phyloP scores from a whole-genome alignment of 768 basidiomycete species.

The Mycena pura region DNA sequence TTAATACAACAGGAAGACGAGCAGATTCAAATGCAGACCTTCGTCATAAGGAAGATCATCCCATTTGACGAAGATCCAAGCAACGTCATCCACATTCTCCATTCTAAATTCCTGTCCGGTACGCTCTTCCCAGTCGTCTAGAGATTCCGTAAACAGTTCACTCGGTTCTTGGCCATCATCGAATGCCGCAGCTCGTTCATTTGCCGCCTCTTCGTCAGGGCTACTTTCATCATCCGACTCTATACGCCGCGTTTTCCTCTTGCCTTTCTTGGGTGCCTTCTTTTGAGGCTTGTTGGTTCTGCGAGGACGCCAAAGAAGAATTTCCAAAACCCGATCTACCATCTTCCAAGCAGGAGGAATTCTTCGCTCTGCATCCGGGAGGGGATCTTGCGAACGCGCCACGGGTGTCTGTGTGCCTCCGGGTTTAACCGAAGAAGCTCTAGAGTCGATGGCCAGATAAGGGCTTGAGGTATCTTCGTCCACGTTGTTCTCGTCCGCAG shows the following conservation, averaged over 20 bases:
- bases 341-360: conserved; percentile 88
- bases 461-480: conserved; percentile 32
- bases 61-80: conserved; percentile 94
- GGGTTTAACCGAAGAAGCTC: conserved; percentile 42
- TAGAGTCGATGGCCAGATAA: conserved; percentile 52
- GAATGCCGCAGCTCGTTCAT: conserved; percentile 50
- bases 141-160: conserved; percentile 56
- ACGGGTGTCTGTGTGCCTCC: conserved; percentile 29
- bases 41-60: conserved; percentile 91
- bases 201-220: conserved; percentile 37
- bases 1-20: conserved; percentile 1
- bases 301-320: conserved; percentile 66
- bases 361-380: conserved; percentile 72
- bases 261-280: conserved; percentile 28
- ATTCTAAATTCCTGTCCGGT: conserved; percentile 47
- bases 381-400: conserved; percentile 44
- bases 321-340: conserved; percentile 89
- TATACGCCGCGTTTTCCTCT: conserved; percentile 31
- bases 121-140: conserved; percentile 66
- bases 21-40: conserved; percentile 54
- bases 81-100: conserved; percentile 64
- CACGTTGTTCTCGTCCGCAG: conserved; percentile 42
- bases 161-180: conserved; percentile 71
- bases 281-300: conserved; percentile 29
- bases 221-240: conserved; percentile 37